These are phyloP conservation scores for Pseudocercospora cruenta DNA, from an alignment of 2,329 filamentous ascomycete genomes.

Conservation along the genomic window DNA sequence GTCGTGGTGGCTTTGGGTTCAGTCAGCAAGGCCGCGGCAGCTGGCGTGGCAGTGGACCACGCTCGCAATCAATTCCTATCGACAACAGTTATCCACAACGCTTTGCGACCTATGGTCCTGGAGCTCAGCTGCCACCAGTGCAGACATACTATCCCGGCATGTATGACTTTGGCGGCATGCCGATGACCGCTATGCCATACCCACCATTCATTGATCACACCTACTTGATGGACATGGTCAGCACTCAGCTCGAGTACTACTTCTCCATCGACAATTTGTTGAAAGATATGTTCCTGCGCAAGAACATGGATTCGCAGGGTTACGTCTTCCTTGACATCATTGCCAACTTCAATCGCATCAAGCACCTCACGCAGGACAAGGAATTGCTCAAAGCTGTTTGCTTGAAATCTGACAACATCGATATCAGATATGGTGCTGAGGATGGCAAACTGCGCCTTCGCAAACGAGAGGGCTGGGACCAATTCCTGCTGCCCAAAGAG, in stretches of 20 bases:
- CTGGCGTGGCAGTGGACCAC: constrained; percentile 53
- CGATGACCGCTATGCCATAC: constrained; percentile 56
- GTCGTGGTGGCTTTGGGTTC: constrained; percentile 33
- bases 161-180: constrained; percentile 47
- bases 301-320: constrained; percentile 92
- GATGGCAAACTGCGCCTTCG: constrained; percentile 81
- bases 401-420: constrained; percentile 70
- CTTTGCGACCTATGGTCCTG: constrained; percentile 37
- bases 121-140: constrained; percentile 44
- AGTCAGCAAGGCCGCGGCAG: constrained; percentile 44
- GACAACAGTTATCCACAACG: constrained; percentile 54
- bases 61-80: constrained; percentile 66
- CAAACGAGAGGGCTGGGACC: constrained; percentile 73
- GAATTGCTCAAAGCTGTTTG: constrained; percentile 76
- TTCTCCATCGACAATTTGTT: constrained; percentile 94
- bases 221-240: constrained; percentile 61
- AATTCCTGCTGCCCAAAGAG: constrained; percentile 73
- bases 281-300: constrained; percentile 87
- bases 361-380: constrained; percentile 70
- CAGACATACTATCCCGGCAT: constrained; percentile 57
- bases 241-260: constrained; percentile 78
- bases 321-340: constrained; percentile 83
- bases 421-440: constrained; percentile 69
- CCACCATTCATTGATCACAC: constrained; percentile 62
- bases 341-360: constrained; percentile 83